Percentiles rank a stretch among this genome's conserved stretches.
Evolutionary conservation across 345 rosid genomes (phyloP).

Genomic region (Atalantia buxifolia): DNA sequence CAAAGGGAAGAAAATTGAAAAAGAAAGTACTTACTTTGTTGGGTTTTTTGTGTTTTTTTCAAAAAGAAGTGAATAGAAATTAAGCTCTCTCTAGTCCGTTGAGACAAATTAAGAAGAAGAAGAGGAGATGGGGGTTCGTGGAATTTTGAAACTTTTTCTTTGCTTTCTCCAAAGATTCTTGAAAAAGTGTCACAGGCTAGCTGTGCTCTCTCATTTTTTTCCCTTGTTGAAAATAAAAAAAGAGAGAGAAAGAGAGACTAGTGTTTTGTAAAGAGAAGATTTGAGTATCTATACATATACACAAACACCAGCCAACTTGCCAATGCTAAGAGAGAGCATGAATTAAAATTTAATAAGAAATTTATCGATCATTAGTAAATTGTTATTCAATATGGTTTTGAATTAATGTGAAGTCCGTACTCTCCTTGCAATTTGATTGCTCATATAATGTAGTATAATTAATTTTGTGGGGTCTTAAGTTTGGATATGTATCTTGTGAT

Average conservation of each 20-base stretch:
- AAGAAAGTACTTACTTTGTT: not conserved
- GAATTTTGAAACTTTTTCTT: not conserved
- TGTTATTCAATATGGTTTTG: not conserved
- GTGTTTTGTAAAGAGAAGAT: not conserved
- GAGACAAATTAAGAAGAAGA: not conserved
- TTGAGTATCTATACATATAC: not conserved
- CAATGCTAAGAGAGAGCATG: too few relatives aligned
- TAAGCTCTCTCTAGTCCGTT: not conserved
- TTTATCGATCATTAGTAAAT: not conserved
- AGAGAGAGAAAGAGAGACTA: too few relatives aligned
- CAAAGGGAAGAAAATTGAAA: not conserved
- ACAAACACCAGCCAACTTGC: not conserved
- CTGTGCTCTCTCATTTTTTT: not conserved
- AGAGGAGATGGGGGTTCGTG: not conserved
- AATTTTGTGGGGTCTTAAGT: not conserved
- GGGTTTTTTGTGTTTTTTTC: not conserved
- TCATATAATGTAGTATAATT: not conserved
- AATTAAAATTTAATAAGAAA: not conserved
- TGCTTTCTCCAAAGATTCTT: not conserved
- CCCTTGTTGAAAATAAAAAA: not conserved
- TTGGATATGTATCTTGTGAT: not conserved
- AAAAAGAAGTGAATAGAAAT: not conserved
- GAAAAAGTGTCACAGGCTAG: not conserved
- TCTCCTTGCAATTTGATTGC: not conserved
- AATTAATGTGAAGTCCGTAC: too few relatives aligned